Conservation (phyloP, 2,329 filamentous ascomycete species). For the Aspergillus udagawae region DNA sequence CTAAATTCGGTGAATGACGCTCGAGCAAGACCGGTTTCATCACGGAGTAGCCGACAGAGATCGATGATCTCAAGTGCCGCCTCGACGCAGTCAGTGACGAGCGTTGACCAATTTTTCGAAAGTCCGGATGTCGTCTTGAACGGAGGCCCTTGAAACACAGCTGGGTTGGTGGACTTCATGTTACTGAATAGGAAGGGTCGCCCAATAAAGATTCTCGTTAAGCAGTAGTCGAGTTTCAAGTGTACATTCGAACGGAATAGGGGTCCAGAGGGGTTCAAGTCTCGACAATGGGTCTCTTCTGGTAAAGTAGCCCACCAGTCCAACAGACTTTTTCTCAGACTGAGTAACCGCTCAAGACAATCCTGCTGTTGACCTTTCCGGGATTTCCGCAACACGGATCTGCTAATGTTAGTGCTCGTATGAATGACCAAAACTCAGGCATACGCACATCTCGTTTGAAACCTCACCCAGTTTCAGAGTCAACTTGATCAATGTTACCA, state of each 20-base stretch:
- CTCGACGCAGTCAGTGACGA: slow-evolving; percentile 53
- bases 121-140: slow-evolving; percentile 28
- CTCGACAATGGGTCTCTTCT: slow-evolving; percentile 35
- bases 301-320: slow-evolving; percentile 42
- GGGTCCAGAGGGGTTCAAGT: slow-evolving; percentile 39
- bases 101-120: slow-evolving; percentile 32
- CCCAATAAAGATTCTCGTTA: slow-evolving; percentile 52
- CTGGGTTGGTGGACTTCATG: slow-evolving; percentile 27
- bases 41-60: slow-evolving; percentile 48
- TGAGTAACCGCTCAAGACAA: slow-evolving; percentile 38
- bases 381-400: slow-evolving; percentile 36
- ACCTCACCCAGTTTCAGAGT: slow-evolving; percentile 39
- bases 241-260: slow-evolving; percentile 50
- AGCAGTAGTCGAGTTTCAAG: slow-evolving; percentile 51
- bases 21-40: slow-evolving; percentile 51
- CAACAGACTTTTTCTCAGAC: slow-evolving; percentile 35
- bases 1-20: slow-evolving; percentile 56
- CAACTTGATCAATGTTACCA: slow-evolving; percentile 46
- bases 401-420: slow-evolving; percentile 18
- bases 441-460: slow-evolving; percentile 38
- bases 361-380: slow-evolving; percentile 38
- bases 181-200: slow-evolving; percentile 51
- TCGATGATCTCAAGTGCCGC: slow-evolving; percentile 51
- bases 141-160: slow-evolving; percentile 13
- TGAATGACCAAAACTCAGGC: background rate